Base-by-base conservation (phyloP, 768 basidiomycete genomes). In the Lactarius pseudohatsudake region DNA sequence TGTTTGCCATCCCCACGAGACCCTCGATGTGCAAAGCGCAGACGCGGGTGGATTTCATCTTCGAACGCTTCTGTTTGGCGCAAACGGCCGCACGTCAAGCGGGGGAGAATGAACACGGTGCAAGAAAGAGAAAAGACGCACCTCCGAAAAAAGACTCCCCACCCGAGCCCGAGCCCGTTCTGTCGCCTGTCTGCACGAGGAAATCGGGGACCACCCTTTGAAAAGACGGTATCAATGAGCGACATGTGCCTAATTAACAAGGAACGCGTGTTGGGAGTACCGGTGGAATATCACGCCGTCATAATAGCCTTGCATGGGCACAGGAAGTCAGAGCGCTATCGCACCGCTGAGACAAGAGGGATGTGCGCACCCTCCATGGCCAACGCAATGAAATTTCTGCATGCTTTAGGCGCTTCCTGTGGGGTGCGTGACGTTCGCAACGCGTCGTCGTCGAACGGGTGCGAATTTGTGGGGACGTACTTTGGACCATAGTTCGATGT, bases 101-200 rank as follows among this genome's bases (percentile, higher is more conserved):
- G 38, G 36, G 3, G 38, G 20, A 65, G 68, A 38, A 22, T 57
- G 10, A 45, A 43, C 55, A 28, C 20, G 10, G 20, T 30, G 32
- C 15, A 15, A 36, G 16, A 16, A n/a, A 4, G 43, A 32, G 26
- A 26, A 10, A 47, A 53, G 50, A 75, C 79, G 68, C 67, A 82
- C 94, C 94, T 76, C 96, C 96, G 71, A 92, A 98, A 75, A 97
- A 92, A 1, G 94, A 96, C 75, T 98, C 96, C 69, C 97, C 96
- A 8, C 95, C 94, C 0, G 79, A 87, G 2, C 97, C 97, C 0
- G 92, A 93, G 1, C 94, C 94, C 0, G 94, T 94, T 70, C 82
- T 88, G 75, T 98, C 96, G 20, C 96, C 96, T 2, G 95, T 95
- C 75, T 98, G 97, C 0, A 97, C 91, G 54, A 98, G 85, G 76